Base-by-base conservation (phyloP, 148 eudicot genomes). In the Beta vulgaris region DNA sequence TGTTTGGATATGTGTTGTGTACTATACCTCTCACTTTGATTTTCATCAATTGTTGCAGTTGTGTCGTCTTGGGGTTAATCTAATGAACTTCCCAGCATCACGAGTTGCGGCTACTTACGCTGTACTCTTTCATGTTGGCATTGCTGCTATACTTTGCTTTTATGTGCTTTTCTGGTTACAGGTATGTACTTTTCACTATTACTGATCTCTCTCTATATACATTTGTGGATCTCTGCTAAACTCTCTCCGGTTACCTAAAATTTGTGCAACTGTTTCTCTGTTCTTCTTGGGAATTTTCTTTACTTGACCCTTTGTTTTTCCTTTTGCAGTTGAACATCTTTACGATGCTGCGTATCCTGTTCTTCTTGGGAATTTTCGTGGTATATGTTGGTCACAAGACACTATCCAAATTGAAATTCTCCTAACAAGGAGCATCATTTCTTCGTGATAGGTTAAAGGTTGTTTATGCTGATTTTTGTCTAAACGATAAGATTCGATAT, bases 161-260 rank as follows among this genome's bases (percentile, higher is more conserved):
- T 95, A 92, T 68, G 77, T 37, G 6, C 86, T 95, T 59, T 95
- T 95, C 89, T 95, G 98, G 98, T 75, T 89, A 74, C 91, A 91
- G 98, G 98, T 94, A 32, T 73, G 85, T 31, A 43, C 28, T 43
- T 18, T 74, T 31, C n/a, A 6, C 40, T 36, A 28, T 35, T 19
- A n/a, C n/a, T n/a, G n/a, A n/a, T n/a, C n/a, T 78, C 79, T 28
- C 36, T 54, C 51, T 31, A 23, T 32, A 60, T 66, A 3, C 6
- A n/a, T 34, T 51, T 51, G 57, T 6, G 16, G n/a, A 36, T 59
- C 72, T 49, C 54, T 49, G n/a, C 25, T 34, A 1, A 2, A n/a
- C n/a, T n/a, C n/a, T n/a, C n/a, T n/a, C n/a, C n/a, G n/a, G n/a
- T n/a, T n/a, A n/a, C n/a, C n/a, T n/a, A n/a, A n/a, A n/a, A n/a